Evolutionary conservation across 192 early-diverging fungal species (phyloP).

Genomic region (Gaertneriomyces semiglobifer): DNA sequence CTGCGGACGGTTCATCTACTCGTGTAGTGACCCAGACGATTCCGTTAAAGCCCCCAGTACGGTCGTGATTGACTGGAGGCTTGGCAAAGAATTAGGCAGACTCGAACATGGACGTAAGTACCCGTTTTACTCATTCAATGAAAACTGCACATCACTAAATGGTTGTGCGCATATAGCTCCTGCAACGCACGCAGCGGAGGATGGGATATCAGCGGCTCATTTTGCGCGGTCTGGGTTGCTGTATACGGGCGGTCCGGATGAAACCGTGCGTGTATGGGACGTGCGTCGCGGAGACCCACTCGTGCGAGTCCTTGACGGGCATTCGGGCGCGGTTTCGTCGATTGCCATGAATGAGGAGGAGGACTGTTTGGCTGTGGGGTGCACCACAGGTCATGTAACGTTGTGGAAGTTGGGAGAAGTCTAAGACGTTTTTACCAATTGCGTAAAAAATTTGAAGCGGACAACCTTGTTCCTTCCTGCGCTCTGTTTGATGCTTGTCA

Average conservation of each 20-base stretch:
- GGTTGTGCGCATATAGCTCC: background rate
- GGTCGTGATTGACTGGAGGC: slow-evolving; percentile 5
- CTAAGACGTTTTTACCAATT: too few relatives aligned
- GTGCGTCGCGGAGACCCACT: slow-evolving; percentile 9
- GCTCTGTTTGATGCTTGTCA: too few relatives aligned
- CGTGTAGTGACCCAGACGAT: slow-evolving; percentile 15
- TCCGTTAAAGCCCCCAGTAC: background rate
- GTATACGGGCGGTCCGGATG: slow-evolving; percentile 15
- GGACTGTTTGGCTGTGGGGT: slow-evolving; percentile 15
- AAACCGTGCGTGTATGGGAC: slow-evolving; percentile 17
- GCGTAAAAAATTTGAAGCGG: too few relatives aligned
- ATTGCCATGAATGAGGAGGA: slow-evolving; percentile 4
- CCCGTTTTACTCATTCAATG: background rate
- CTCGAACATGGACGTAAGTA: background rate
- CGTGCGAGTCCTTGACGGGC: slow-evolving; percentile 2
- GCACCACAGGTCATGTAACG: slow-evolving; percentile 7
- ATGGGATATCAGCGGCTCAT: slow-evolving; percentile 4
- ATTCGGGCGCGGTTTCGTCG: slow-evolving; percentile 3
- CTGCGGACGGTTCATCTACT: slow-evolving; percentile 11
- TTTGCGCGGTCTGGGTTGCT: slow-evolving; percentile 2
- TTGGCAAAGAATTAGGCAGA: background rate
- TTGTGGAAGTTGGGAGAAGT: slow-evolving; percentile 1
- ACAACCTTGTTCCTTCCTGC: too few relatives aligned
- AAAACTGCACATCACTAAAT: background rate
- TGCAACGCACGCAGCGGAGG: background rate